These are phyloP conservation scores for Erodium maritimum DNA, from an alignment of 345 rosid species.

Conservation along the genomic window DNA sequence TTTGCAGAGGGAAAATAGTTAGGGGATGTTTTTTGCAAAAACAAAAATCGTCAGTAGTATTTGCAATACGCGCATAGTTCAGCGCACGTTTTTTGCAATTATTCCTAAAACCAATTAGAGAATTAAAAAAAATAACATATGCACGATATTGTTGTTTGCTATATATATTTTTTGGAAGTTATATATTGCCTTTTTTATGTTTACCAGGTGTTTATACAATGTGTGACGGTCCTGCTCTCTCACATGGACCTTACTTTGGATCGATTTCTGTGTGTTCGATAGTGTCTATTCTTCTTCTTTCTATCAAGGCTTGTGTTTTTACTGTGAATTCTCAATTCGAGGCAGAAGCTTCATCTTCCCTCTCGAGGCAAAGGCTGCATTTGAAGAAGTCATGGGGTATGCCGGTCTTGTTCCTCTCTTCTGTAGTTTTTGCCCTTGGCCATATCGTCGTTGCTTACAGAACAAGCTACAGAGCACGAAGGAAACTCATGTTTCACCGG, in stretches of 20 bases:
- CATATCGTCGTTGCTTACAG: constrained; percentile 82
- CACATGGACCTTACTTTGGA: constrained; percentile 87
- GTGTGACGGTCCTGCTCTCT: constrained; percentile 64
- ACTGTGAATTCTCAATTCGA: constrained; percentile 63
- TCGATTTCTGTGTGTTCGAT: constrained; percentile 67
- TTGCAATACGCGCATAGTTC: too few relatives aligned
- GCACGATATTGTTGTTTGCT: not conserved
- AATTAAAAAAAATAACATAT: too few relatives aligned
- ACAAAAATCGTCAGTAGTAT: too few relatives aligned
- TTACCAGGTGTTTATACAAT: constrained; percentile 69
- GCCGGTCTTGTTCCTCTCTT: constrained; percentile 91
- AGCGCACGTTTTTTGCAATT: too few relatives aligned
- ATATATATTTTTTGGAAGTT: not conserved
- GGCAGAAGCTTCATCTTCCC: constrained; percentile 51
- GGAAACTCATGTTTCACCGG: constrained; percentile 79
- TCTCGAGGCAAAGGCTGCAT: constrained; percentile 61
- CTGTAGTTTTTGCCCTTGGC: constrained; percentile 87
- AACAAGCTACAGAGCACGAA: constrained; percentile 83
- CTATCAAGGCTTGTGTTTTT: constrained; percentile 74
- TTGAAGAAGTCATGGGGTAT: constrained; percentile 96
- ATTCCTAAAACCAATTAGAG: too few relatives aligned
- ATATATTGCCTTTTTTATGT: constrained; percentile 1
- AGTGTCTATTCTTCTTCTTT: constrained; percentile 55
- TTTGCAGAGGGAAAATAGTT: too few relatives aligned
- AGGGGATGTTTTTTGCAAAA: too few relatives aligned